A percentile compares a stretch with the other conserved stretches of the same genome.
These are phyloP conservation scores for Senna siamea DNA, from an alignment of 306 rosid species.

Conservation along the genomic window DNA sequence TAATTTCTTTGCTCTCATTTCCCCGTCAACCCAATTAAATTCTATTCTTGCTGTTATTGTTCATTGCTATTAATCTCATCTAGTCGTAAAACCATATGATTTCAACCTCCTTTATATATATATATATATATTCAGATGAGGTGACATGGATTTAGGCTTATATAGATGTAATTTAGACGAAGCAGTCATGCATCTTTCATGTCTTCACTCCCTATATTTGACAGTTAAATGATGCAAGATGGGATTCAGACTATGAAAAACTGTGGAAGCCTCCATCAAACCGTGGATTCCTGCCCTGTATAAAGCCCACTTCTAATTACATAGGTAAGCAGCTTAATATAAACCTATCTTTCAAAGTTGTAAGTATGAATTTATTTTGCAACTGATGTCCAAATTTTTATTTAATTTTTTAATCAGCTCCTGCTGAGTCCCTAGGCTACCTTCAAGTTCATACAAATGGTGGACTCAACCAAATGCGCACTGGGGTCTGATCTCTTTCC, in stretches of 20 bases:
- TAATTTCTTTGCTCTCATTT: not conserved
- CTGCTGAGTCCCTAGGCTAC: constrained; percentile 66
- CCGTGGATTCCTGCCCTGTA: constrained; percentile 69
- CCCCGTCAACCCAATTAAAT: no score
- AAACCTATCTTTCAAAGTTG: constrained; percentile 15
- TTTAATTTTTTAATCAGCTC: constrained; percentile 57
- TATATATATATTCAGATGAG: no score
- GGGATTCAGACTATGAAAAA: constrained; percentile 57
- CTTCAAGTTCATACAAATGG: constrained; percentile 92
- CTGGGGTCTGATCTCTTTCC: constrained; percentile 72
- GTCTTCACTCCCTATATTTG: constrained; percentile 59
- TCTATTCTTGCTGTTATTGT: no score
- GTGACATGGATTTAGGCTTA: not conserved
- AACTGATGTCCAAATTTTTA: constrained; percentile 6
- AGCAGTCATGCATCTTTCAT: constrained; percentile 52
- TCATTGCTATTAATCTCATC: no score
- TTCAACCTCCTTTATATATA: no score
- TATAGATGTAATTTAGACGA: constrained; percentile 22
- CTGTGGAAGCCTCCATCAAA: constrained; percentile 88
- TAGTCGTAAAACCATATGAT: no score
- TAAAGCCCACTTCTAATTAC: constrained; percentile 66
- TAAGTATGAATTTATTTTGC: not conserved
- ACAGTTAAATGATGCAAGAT: constrained; percentile 57
- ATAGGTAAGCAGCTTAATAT: constrained; percentile 54
- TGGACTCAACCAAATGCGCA: constrained; percentile 97